These are phyloP conservation scores for Alternaria triticina DNA, from an alignment of 2,329 filamentous ascomycete species.

Conservation along the genomic window DNA sequence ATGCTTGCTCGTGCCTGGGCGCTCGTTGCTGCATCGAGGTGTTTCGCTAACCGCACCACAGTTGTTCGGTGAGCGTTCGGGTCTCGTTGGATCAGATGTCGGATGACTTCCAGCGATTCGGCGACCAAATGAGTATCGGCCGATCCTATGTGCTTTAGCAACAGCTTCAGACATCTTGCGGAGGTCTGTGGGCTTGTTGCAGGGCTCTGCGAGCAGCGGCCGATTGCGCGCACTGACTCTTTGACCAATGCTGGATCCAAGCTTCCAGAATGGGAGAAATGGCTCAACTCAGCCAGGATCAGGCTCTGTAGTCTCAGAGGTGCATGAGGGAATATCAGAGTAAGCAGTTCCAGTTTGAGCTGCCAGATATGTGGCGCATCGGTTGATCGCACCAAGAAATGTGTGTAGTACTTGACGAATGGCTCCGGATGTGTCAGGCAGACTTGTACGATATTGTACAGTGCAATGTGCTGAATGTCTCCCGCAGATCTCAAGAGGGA, in stretches of 20 bases:
- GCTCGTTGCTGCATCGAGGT: slow-evolving; percentile 86
- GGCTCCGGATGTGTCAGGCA: slow-evolving; percentile 75
- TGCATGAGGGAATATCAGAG: slow-evolving; percentile 86
- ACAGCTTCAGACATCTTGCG: slow-evolving; percentile 78
- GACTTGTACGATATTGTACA: slow-evolving; percentile 96
- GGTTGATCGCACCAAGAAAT: slow-evolving; percentile 83
- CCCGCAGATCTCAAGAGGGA: slow-evolving; percentile 83
- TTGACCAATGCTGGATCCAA: slow-evolving; percentile 78
- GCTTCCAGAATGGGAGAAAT: slow-evolving; percentile 90
- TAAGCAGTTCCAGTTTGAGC: slow-evolving; percentile 88
- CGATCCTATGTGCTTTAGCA: slow-evolving; percentile 87
- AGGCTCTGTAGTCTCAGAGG: slow-evolving; percentile 79
- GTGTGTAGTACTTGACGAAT: slow-evolving; percentile 88
- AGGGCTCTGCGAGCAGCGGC: slow-evolving; percentile 80
- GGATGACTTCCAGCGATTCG: slow-evolving; percentile 91
- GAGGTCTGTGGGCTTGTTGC: slow-evolving; percentile 55
- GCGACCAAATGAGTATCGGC: slow-evolving; percentile 87
- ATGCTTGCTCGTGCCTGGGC: slow-evolving; percentile 91
- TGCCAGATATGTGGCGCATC: slow-evolving; percentile 86
- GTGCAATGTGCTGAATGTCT: slow-evolving; percentile 86
- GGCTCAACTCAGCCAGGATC: slow-evolving; percentile 89
- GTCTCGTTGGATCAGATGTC: slow-evolving; percentile 92
- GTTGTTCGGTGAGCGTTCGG: slow-evolving; percentile 81
- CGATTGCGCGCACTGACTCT: slow-evolving; percentile 91
- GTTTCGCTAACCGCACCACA: slow-evolving; percentile 86